These are phyloP conservation scores for Tuctoria greenei DNA, from an alignment of 176 grass and related monocot genomes.

Conservation along the genomic window DNA sequence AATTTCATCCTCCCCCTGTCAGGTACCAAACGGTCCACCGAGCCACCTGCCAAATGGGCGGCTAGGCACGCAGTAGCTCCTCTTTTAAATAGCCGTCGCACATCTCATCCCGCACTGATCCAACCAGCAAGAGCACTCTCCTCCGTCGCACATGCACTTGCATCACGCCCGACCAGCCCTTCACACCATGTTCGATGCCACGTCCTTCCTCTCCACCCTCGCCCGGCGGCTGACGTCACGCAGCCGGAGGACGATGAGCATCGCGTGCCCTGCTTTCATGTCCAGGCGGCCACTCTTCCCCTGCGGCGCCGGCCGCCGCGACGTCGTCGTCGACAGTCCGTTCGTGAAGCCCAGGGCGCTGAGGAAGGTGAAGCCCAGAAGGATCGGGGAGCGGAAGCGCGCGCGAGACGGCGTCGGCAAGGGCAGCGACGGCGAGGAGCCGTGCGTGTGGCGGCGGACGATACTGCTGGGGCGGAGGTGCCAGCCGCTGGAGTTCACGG, in stretches of 20 bases:
- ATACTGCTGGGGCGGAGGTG: conserved; percentile 69
- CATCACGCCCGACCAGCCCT: background rate
- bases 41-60: background rate
- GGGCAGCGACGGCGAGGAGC: background rate
- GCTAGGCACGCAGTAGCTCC: background rate
- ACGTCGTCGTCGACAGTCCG: conserved; percentile 26
- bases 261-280: background rate
- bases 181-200: conserved; percentile 11
- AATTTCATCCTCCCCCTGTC: background rate
- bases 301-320: conserved; percentile 6
- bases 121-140: background rate
- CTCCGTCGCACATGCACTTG: background rate
- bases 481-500: conserved; percentile 57
- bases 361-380: conserved; percentile 27
- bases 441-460: conserved; percentile 51
- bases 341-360: conserved; percentile 31
- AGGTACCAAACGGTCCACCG: conserved; percentile 33
- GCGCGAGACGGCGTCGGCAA: background rate
- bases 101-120: background rate
- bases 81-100: background rate
- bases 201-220: conserved; percentile 33
- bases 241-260: conserved; percentile 16
- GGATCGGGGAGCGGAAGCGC: background rate
- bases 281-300: conserved; percentile 26
- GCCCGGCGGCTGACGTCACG: conserved; percentile 11